These are phyloP conservation scores for Arachnomyces sp. DNA, from an alignment of 2,329 filamentous ascomycete genomes.

Conservation along the genomic window DNA sequence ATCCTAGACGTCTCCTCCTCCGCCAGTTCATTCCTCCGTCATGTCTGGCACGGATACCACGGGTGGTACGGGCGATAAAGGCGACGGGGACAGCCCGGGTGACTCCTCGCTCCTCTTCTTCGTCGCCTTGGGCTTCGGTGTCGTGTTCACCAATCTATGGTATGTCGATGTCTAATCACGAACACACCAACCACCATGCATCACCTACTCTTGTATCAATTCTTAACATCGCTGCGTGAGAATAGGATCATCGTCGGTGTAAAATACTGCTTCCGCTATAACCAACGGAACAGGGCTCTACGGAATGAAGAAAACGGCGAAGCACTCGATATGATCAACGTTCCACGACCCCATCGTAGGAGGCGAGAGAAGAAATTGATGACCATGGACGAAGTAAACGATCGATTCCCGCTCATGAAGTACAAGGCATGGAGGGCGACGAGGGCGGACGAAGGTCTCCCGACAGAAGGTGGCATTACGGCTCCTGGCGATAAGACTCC, in stretches of 20 bases:
- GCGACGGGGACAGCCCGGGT: slow-evolving; percentile 42
- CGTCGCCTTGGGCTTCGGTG: slow-evolving; percentile 89
- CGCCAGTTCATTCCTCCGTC: too few species aligned
- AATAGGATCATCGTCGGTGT: slow-evolving; percentile 97
- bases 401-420: slow-evolving; percentile 89
- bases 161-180: slow-evolving; percentile 54
- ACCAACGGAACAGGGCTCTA: slow-evolving; percentile 78
- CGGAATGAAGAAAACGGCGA: slow-evolving; percentile 73
- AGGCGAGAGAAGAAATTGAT: slow-evolving; percentile 96
- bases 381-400: slow-evolving; percentile 98
- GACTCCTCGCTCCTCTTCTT: slow-evolving; percentile 81
- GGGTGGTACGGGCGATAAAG: slow-evolving; percentile 1
- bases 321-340: slow-evolving; percentile 68
- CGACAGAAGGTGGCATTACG: slow-evolving; percentile 75
- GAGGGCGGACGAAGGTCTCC: slow-evolving; percentile 73
- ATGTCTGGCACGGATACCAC: slow-evolving; percentile 8
- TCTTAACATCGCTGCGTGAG: slow-evolving; percentile 17
- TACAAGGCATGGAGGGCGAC: slow-evolving; percentile 91
- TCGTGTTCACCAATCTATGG: slow-evolving; percentile 98
- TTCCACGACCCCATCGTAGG: slow-evolving; percentile 76
- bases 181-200: not conserved
- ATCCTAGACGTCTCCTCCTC: too few species aligned
- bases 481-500: slow-evolving; percentile 43
- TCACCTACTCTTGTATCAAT: slow-evolving; percentile 7
- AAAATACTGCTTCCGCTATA: slow-evolving; percentile 98